These are phyloP conservation scores for Cryptococcus sp. DNA, from an alignment of 1,284 basidiomycete species.

Conservation along the genomic window DNA sequence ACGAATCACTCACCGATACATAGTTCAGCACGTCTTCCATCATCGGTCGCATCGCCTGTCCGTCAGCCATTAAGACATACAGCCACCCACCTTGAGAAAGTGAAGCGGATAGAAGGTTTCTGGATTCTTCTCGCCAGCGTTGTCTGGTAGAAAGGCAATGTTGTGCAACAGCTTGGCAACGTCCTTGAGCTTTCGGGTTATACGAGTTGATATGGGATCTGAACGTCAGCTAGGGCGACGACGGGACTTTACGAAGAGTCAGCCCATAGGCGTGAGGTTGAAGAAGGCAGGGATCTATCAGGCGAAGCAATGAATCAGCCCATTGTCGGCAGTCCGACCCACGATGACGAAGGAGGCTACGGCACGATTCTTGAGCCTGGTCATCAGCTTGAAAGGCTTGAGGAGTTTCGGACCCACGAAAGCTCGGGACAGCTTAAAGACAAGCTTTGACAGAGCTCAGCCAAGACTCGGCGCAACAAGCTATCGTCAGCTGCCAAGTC, in stretches of 20 bases:
- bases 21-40: too few relatives aligned
- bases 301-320: slow-evolving; percentile 19
- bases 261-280: slow-evolving; percentile 31
- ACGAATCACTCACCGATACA: too few relatives aligned
- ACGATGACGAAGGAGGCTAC: slow-evolving; percentile 36
- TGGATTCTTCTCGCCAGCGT: neutral
- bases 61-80: neutral
- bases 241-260: slow-evolving; percentile 11
- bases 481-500: neutral
- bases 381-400: too few relatives aligned
- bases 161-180: slow-evolving; percentile 31
- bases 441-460: too few relatives aligned
- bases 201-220: slow-evolving; percentile 12
- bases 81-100: neutral
- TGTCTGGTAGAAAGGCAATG: slow-evolving; percentile 19
- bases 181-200: slow-evolving; percentile 21
- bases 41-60: neutral
- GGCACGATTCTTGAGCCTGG: slow-evolving; percentile 24
- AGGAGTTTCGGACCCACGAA: too few relatives aligned
- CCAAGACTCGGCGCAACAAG: too few relatives aligned
- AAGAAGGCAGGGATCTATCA: slow-evolving; percentile 34
- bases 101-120: neutral
- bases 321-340: neutral
- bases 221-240: neutral
- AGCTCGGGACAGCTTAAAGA: too few relatives aligned